A percentile compares a stretch with the other conserved stretches of the same genome.
phyloP scores from a whole-genome alignment of 352 stramenopile genomes.

The Blastocystis sp. region DNA sequence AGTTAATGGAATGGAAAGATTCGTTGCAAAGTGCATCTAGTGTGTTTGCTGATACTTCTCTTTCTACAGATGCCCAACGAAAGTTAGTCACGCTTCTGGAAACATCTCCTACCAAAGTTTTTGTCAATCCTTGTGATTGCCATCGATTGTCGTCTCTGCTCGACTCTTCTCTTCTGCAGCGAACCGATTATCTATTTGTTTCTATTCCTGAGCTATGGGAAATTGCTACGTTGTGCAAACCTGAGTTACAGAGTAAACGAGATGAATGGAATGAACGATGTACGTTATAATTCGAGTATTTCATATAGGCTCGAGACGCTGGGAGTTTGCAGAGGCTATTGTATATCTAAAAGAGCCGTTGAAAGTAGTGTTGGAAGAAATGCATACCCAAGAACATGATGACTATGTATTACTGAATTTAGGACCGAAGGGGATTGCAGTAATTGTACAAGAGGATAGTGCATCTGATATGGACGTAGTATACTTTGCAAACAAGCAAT shows the following conservation, averaged over 20 bases:
- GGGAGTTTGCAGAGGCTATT: conserved; percentile 31
- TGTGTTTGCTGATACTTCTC: conserved; percentile 12
- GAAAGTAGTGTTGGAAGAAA: neutral
- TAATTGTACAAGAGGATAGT: neutral
- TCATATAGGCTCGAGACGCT: neutral
- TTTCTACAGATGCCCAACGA: neutral
- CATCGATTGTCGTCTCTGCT: neutral
- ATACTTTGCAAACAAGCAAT: conserved; percentile 23
- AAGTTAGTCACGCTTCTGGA: neutral
- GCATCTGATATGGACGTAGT: conserved; percentile 24
- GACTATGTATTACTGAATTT: conserved; percentile 33
- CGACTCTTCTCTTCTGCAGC: neutral
- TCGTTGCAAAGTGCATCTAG: neutral
- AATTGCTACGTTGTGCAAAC: neutral
- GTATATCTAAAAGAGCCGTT: conserved; percentile 9
- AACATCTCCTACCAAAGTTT: neutral
- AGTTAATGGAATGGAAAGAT: neutral
- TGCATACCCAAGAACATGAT: neutral
- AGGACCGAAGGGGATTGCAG: neutral
- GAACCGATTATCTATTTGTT: neutral
- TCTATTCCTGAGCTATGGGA: conserved; percentile 14
- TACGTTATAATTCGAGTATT: neutral
- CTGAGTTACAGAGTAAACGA: neutral
- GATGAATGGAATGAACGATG: conserved; percentile 1
- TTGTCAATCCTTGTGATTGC: neutral